Evolutionary conservation across 108 stramenopile species (phyloP).

Genomic region (Craspedostauros australis): DNA sequence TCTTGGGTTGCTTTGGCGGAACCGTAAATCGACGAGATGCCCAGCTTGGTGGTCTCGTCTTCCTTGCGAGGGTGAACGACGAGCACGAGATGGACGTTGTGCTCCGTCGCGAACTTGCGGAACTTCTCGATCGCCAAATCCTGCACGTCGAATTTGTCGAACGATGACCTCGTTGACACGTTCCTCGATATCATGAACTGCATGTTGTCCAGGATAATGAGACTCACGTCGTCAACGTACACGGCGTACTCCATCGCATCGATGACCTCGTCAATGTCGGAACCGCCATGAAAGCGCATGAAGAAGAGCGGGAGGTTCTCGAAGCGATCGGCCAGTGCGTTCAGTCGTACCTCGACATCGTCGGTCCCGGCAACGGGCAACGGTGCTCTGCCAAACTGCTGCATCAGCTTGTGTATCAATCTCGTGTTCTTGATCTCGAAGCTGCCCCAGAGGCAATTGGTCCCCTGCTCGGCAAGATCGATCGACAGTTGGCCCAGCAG

Average conservation of each 20-base stretch:
- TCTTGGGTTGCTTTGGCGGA: constrained; percentile 99
- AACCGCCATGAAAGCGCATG: constrained; percentile 93
- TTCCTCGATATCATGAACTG: constrained; percentile 95
- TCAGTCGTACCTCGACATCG: constrained; percentile 33
- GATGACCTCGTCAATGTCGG: constrained; percentile 88
- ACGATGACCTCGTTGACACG: constrained; percentile 16
- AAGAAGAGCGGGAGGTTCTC: constrained; percentile 86
- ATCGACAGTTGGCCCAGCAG: constrained; percentile 89
- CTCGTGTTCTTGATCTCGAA: constrained; percentile 95
- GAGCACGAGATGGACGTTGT: constrained; percentile 92
- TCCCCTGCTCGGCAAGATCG: constrained; percentile 87
- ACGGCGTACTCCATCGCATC: constrained; percentile 98
- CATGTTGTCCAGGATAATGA: constrained; percentile 91
- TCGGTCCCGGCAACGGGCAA: constrained; percentile 42
- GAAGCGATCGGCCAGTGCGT: constrained; percentile 79
- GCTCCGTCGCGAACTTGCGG: constrained; percentile 93
- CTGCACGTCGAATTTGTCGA: constrained; percentile 88
- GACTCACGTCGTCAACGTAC: constrained; percentile 86
- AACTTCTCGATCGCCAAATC: constrained; percentile 94
- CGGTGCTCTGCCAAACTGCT: constrained; percentile 74
- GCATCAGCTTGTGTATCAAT: constrained; percentile 88
- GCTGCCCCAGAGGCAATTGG: constrained; percentile 92
- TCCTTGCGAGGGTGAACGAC: constrained; percentile 99
- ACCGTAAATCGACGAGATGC: constrained; percentile 88
- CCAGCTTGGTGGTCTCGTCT: constrained; percentile 69